Conservation (phyloP, 2,329 filamentous ascomycete species). For the Sclerotinia nivalis region DNA sequence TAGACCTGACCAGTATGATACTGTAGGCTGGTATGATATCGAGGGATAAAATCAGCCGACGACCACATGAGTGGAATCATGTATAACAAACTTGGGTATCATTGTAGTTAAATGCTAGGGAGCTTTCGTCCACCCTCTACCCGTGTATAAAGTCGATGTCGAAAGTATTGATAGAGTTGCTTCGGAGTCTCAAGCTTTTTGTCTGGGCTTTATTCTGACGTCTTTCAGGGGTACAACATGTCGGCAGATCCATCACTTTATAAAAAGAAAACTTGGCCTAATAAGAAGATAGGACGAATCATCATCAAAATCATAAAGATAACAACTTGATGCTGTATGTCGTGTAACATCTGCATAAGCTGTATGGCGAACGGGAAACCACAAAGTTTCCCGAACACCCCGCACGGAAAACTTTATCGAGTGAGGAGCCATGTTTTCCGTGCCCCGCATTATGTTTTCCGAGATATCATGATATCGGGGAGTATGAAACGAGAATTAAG, state of each 20-base stretch:
- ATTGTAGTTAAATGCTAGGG: neutral
- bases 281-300: neutral
- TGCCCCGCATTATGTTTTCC: slow-evolving; percentile 9
- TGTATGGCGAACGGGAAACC: neutral
- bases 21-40: neutral
- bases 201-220: neutral
- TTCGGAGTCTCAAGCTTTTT: too few species aligned
- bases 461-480: neutral
- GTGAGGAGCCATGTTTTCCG: neutral
- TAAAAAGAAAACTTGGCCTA: neutral
- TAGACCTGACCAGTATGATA: neutral
- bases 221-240: too few species aligned
- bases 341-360: neutral
- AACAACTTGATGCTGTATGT: neutral
- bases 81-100: neutral
- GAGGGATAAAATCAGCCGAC: neutral
- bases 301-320: neutral
- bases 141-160: neutral
- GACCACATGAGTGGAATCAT: neutral
- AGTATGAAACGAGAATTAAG: too few species aligned
- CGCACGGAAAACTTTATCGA: neutral
- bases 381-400: neutral
- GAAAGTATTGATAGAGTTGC: neutral
- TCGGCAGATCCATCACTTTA: neutral
- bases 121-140: neutral